Conservation (phyloP, 495 filamentous ascomycete genomes). For the Xylaria telfairii region DNA sequence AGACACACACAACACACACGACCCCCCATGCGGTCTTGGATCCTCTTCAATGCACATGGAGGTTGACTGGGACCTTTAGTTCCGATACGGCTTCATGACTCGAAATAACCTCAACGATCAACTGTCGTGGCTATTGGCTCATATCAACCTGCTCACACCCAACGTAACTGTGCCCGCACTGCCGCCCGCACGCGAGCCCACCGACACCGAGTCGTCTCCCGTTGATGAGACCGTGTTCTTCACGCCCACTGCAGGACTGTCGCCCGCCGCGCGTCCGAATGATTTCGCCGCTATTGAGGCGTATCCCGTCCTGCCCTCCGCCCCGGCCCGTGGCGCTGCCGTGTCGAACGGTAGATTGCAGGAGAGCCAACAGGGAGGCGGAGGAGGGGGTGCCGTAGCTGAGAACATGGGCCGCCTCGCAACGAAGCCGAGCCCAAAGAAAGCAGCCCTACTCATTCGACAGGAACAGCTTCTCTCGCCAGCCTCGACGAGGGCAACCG, state of each 20-base stretch:
- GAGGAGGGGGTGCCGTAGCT: constrained; percentile 24
- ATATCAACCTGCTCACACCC: constrained; percentile 43
- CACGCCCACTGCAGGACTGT: constrained; percentile 18
- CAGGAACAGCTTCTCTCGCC: constrained; percentile 47
- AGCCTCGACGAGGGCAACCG: constrained; percentile 35
- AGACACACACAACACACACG: neutral
- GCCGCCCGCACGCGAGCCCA: constrained; percentile 36
- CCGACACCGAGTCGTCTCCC: constrained; percentile 27
- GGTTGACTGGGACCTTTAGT: constrained; percentile 41
- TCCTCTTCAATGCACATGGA: constrained; percentile 38
- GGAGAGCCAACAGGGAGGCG: constrained; percentile 19
- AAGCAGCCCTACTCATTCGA: constrained; percentile 35
- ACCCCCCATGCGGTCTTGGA: constrained; percentile 33
- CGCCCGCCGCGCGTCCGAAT: constrained; percentile 28
- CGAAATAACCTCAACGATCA: constrained; percentile 66
- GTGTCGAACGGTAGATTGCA: constrained; percentile 26
- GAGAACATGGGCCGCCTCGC: constrained; percentile 39
- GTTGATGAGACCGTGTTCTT: constrained; percentile 23
- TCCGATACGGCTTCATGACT: constrained; percentile 62
- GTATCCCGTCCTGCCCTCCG: constrained; percentile 35
- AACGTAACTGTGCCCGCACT: constrained; percentile 34
- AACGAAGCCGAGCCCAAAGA: constrained; percentile 35
- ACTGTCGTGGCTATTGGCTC: constrained; percentile 63
- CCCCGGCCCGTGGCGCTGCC: constrained; percentile 32
- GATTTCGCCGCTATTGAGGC: constrained; percentile 19